phyloP scores from a whole-genome alignment of 768 basidiomycete genomes.

The Trametopsis cervina region DNA sequence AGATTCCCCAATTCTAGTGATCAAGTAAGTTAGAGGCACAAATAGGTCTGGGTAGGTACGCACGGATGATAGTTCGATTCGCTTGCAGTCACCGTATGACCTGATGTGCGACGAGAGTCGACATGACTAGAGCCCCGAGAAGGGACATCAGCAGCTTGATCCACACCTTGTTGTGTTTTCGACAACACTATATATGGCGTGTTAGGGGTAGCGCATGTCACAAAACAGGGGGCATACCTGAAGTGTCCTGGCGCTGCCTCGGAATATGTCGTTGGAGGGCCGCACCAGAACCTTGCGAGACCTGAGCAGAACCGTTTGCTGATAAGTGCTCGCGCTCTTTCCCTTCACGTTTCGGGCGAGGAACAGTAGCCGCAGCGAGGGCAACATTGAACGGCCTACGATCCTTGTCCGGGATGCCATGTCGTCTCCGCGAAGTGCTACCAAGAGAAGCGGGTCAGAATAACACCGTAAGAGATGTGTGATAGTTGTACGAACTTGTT shows the following conservation, averaged over 20 bases:
- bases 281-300: not conserved
- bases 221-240: not conserved
- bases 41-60: not conserved
- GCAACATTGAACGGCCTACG: constrained; percentile 82
- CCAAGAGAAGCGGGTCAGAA: too few species aligned
- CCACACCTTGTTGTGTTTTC: not conserved
- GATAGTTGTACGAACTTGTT: constrained; percentile 61
- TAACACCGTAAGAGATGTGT: too few species aligned
- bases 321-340: too few species aligned
- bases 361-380: constrained; percentile 54
- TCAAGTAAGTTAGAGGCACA: not conserved
- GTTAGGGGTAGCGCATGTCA: too few species aligned
- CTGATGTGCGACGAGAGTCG: constrained; percentile 8
- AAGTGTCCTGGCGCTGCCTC: not conserved
- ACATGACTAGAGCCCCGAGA: constrained; percentile 1
- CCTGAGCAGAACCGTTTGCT: too few species aligned
- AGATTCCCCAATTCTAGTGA: too few species aligned
- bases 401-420: constrained; percentile 82
- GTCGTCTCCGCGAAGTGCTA: constrained; percentile 66
- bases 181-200: not conserved
- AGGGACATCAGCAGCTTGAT: not conserved
- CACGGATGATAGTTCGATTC: constrained; percentile 5
- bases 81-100: constrained; percentile 5
- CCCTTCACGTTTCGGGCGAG: too few species aligned
- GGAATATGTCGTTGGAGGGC: not conserved